phyloP scores from a whole-genome alignment of 2,329 filamentous ascomycete genomes.

The Pyrenochaeta sp. region DNA sequence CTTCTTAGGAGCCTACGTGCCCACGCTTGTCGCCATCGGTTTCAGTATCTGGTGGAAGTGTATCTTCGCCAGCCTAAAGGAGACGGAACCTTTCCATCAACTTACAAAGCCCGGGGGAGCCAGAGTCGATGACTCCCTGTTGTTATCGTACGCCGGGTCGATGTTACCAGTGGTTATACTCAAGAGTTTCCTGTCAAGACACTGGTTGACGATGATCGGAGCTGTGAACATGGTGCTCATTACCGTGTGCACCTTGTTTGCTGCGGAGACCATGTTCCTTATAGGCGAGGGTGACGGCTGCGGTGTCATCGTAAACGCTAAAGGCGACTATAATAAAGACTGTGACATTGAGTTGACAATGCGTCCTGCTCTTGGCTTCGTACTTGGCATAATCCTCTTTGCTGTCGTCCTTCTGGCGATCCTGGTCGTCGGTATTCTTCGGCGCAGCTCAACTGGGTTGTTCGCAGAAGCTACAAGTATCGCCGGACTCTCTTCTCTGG shows the following conservation, averaged over 20 bases:
- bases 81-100: conserved; percentile 7
- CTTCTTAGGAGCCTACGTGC: conserved; percentile 9
- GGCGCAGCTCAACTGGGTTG: background rate
- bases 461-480: conserved; percentile 5
- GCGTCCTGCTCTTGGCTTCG: conserved; percentile 4
- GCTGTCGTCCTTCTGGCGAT: background rate
- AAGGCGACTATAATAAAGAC: background rate
- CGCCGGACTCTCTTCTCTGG: conserved; percentile 1
- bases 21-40: conserved; percentile 7
- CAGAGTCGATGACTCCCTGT: background rate
- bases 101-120: background rate
- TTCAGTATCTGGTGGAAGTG: conserved; percentile 10
- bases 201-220: conserved; percentile 7
- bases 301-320: background rate
- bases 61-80: conserved; percentile 6
- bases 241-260: conserved; percentile 7
- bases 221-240: conserved; percentile 2
- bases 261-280: conserved; percentile 10
- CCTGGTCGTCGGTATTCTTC: background rate
- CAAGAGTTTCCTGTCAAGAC: background rate
- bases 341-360: conserved; percentile 1
- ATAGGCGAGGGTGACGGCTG: conserved; percentile 4
- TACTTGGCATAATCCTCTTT: conserved; percentile 1
- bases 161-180: background rate
- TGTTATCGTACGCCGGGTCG: background rate